Conservation (phyloP, 768 basidiomycete genomes). For the Macrocybe gigantea region DNA sequence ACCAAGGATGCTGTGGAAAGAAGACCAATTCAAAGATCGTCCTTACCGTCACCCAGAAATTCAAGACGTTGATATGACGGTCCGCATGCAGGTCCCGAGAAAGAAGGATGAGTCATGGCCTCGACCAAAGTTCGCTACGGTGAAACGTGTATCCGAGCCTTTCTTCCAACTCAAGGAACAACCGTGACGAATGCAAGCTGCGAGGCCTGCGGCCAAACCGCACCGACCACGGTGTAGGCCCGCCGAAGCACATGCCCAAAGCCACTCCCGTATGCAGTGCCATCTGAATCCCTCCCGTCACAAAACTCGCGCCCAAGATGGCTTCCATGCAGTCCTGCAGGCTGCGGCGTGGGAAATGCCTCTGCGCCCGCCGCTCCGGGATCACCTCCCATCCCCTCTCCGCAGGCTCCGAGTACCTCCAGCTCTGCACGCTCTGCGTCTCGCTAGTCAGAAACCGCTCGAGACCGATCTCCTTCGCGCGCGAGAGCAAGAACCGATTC, state of each 20-base stretch:
- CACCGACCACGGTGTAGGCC: conserved; percentile 58
- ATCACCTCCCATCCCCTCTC: conserved; percentile 22
- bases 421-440: conserved; percentile 41
- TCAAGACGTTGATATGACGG: conserved; percentile 83
- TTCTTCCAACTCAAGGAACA: conserved; percentile 55
- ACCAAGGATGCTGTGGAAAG: conserved; percentile 1
- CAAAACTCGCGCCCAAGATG: conserved; percentile 69
- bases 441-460: conserved; percentile 64
- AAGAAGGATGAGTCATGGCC: conserved; percentile 85
- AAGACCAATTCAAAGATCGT: not conserved
- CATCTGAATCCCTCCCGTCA: conserved; percentile 66
- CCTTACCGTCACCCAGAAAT: conserved; percentile 84
- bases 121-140: conserved; percentile 59
- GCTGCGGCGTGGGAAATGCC: conserved; percentile 59
- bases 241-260: conserved; percentile 71
- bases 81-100: conserved; percentile 38
- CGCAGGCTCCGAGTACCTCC: conserved; percentile 47
- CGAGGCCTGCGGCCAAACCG: conserved; percentile 38
- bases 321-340: conserved; percentile 91
- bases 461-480: conserved; percentile 59
- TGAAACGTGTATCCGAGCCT: conserved; percentile 67
- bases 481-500: conserved; percentile 63
- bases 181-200: conserved; percentile 29
- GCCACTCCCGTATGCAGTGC: conserved; percentile 58
- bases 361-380: conserved; percentile 26